These are phyloP conservation scores for Aspergillus saccharolyticus DNA, from an alignment of 495 filamentous ascomycete species.

Conservation along the genomic window DNA sequence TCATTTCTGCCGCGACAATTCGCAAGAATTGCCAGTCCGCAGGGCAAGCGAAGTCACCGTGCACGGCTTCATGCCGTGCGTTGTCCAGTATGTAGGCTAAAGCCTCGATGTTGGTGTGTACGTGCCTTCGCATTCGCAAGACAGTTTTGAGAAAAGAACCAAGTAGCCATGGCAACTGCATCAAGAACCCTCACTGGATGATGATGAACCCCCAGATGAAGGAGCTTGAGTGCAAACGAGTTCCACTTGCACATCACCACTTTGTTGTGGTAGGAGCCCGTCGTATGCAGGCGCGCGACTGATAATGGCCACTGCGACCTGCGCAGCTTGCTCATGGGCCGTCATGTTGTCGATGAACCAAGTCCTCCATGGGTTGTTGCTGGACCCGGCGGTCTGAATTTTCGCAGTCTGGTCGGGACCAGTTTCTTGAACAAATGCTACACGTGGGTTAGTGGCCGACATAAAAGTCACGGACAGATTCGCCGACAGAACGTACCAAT, in stretches of 20 bases:
- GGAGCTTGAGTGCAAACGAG: conserved; percentile 40
- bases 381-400: conserved; percentile 28
- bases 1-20: too few species aligned
- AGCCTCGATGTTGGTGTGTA: neutral
- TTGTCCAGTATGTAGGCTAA: too few species aligned
- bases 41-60: neutral
- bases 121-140: neutral
- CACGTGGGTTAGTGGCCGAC: conserved; percentile 5
- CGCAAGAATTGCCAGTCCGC: neutral
- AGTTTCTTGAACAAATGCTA: conserved; percentile 36
- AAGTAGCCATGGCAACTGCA: neutral
- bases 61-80: too few species aligned
- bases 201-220: conserved; percentile 12
- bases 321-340: conserved; percentile 30
- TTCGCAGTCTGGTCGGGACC: conserved; percentile 24
- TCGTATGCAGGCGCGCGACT: conserved; percentile 33
- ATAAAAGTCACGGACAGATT: neutral
- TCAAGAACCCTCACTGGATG: conserved; percentile 7
- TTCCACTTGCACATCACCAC: conserved; percentile 35
- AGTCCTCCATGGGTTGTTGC: conserved; percentile 34
- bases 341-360: conserved; percentile 39
- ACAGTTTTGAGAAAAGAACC: neutral
- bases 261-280: conserved; percentile 18
- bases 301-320: conserved; percentile 41
- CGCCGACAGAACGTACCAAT: conserved; percentile 25